Conservation (phyloP, 1,139 yeast species). For the Debaryomycetaceae sp. region DNA sequence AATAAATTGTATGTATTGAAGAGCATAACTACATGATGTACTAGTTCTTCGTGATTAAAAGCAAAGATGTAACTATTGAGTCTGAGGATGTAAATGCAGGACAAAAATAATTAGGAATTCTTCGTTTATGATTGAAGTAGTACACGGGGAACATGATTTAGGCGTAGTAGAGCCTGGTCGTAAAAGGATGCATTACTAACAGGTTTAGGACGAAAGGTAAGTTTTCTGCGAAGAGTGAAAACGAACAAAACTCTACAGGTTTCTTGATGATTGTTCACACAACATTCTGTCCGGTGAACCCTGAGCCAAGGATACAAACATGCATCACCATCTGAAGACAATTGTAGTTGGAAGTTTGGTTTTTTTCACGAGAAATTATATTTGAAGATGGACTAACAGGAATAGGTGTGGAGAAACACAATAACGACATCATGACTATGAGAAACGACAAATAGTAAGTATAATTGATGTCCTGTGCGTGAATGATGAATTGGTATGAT, state of each 20-base stretch:
- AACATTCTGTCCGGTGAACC: constrained; percentile 60
- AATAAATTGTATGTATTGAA: neutral
- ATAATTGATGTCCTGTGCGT: neutral
- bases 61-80: constrained; percentile 3
- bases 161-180: too few relatives aligned
- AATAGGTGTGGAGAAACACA: neutral
- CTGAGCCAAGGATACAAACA: constrained; percentile 64
- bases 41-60: constrained; percentile 2
- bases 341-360: neutral
- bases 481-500: constrained; percentile 37
- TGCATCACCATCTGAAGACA: constrained; percentile 87
- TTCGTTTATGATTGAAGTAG: constrained; percentile 51
- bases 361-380: constrained; percentile 3
- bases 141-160: constrained; percentile 11
- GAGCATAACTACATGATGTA: neutral
- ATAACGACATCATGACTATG: neutral
- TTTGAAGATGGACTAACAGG: neutral
- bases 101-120: constrained; percentile 57
- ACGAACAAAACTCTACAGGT: neutral
- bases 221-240: neutral
- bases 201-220: neutral
- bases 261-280: constrained; percentile 42
- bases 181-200: neutral
- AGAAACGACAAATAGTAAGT: neutral
- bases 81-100: constrained; percentile 53